Base-by-base conservation (phyloP, 1,284 basidiomycete genomes). In the Cryptococcus depauperatus region DNA sequence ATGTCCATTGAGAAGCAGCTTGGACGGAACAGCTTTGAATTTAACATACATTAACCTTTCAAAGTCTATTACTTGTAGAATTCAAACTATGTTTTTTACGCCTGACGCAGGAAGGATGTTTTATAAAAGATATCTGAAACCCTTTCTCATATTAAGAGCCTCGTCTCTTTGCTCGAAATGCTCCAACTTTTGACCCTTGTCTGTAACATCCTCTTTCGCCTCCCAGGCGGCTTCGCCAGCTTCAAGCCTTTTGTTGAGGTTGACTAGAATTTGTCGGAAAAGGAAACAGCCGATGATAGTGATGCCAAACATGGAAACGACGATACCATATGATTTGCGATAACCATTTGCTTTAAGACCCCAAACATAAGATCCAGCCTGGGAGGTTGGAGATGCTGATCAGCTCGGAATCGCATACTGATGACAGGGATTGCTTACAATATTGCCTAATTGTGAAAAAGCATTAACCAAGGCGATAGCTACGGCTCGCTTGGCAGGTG, bases 281-380 rank as follows among this genome's bases (percentile, higher is more conserved):
- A 48, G 27, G 44, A 59, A 49, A 43, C 55, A 58, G 28, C 59
- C 52, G 21, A 51, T 27, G 46, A 66, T 60, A 25, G 63, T 54
- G 29, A 60, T 40, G n/a, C 52, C 52, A 47, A 64, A 64, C 53
- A 58, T 60, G 37, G 56, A 54, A n/a, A 56, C 51, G 33, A 56
- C 56, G 47, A 66, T 66, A 9, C 56, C 61, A 54, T 68, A 69
- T 4, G 62, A 62, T 16, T 59, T 56, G 43, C 57, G 49, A 52
- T 64, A 69, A 10, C 60, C 56, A 37, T 59, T 56, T 16, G 48
- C 51, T 27, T 50, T 56, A 16, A 62, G 45, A 21, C 44, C 49
- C 64, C 62, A 63, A 28, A 75, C 82, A 72, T 66, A 87, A 75
- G 84, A 83, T 56, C 85, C 69, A 18, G 64, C n/a, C n/a, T n/a